phyloP scores from a whole-genome alignment of 768 basidiomycete genomes.

The Ephemerocybe angulata region DNA sequence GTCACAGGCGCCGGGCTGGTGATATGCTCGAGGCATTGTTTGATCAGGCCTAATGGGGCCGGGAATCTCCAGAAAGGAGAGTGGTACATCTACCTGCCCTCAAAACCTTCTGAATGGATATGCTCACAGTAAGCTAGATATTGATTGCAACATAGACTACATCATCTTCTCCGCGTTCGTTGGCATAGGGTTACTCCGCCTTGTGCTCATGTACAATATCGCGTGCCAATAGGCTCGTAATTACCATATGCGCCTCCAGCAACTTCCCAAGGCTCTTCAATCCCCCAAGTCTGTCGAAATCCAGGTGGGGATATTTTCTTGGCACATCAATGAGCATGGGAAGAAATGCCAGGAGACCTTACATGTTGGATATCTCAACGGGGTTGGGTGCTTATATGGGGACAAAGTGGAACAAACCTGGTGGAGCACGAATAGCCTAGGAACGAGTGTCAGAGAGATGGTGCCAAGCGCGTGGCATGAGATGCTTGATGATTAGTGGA shows the following conservation, averaged over 20 bases:
- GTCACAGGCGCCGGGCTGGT: constrained; percentile 20
- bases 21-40: constrained; percentile 23
- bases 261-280: constrained; percentile 12
- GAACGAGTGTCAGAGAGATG: constrained; percentile 34
- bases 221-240: constrained; percentile 28
- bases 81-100: constrained; percentile 24
- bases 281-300: not conserved
- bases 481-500: constrained; percentile 25
- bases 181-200: not conserved
- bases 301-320: constrained; percentile 20
- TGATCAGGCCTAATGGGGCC: constrained; percentile 19
- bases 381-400: constrained; percentile 30
- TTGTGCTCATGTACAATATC: constrained; percentile 31
- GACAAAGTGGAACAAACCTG: constrained; percentile 32
- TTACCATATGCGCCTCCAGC: constrained; percentile 11
- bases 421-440: constrained; percentile 23
- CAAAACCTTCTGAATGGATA: no score
- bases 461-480: constrained; percentile 27
- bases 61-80: constrained; percentile 31
- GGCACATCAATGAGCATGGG: constrained; percentile 26
- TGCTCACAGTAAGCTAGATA: constrained; percentile 19
- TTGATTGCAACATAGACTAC: constrained; percentile 35
- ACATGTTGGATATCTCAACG: constrained; percentile 19
- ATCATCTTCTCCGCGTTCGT: constrained; percentile 23
- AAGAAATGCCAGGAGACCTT: constrained; percentile 19